phyloP scores from a whole-genome alignment of 306 rosid species.

The Vigna nakashimae region DNA sequence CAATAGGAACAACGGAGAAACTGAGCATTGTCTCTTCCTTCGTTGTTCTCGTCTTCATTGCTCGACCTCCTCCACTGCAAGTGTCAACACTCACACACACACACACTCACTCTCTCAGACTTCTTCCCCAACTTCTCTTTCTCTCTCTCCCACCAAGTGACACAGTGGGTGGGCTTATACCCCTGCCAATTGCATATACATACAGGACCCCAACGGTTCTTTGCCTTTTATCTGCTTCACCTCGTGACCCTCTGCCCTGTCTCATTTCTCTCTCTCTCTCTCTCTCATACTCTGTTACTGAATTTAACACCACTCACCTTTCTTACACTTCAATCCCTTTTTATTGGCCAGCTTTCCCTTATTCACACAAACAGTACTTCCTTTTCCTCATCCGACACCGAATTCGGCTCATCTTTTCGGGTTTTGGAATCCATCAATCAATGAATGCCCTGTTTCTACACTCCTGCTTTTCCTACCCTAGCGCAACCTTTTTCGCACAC shows the following conservation, averaged over 20 bases:
- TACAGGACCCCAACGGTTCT: constrained; percentile 55
- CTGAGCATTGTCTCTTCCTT: constrained; percentile 72
- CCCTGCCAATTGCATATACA: constrained; percentile 49
- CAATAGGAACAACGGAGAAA: constrained; percentile 61
- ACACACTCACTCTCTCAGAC: neutral
- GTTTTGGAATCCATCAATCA: constrained; percentile 36
- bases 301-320: constrained; percentile 19
- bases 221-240: constrained; percentile 52
- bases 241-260: constrained; percentile 55
- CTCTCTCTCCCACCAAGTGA: constrained; percentile 22
- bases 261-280: neutral
- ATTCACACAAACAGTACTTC: constrained; percentile 33
- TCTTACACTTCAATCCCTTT: constrained; percentile 1
- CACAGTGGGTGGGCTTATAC: constrained; percentile 34
- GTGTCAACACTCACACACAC: neutral
- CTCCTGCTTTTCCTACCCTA: neutral
- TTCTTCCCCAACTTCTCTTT: neutral
- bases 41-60: constrained; percentile 61
- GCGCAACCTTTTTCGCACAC: neutral
- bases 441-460: neutral
- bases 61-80: constrained; percentile 9
- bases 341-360: constrained; percentile 43
- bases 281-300: constrained; percentile 19
- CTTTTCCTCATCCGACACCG: constrained; percentile 14
- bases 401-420: constrained; percentile 17